Evolutionary conservation across 1,139 yeast species (phyloP).

Genomic region (Lodderomyces beijingensis): DNA sequence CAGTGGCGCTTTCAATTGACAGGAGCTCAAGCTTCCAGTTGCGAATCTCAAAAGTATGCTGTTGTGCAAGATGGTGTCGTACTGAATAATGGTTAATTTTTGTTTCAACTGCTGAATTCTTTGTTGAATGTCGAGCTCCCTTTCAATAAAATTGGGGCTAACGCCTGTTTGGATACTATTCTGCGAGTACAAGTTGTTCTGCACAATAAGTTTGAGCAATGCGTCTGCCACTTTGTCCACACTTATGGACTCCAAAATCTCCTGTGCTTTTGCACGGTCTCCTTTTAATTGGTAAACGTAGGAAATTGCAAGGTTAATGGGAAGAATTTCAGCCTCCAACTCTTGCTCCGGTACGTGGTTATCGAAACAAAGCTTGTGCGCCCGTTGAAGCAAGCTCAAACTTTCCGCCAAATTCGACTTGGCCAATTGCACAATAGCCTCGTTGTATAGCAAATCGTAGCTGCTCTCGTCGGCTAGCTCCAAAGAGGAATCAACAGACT

Average conservation of each 20-base stretch:
- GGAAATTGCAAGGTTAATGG: conserved; percentile 67
- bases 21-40: conserved; percentile 25
- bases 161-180: conserved; percentile 13
- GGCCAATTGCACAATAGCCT: conserved; percentile 53
- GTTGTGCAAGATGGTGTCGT: conserved; percentile 38
- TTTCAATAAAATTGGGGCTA: conserved; percentile 31
- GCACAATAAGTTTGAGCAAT: conserved; percentile 28
- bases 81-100: conserved; percentile 45
- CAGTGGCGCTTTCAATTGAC: conserved; percentile 20
- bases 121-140: conserved; percentile 42
- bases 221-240: conserved; percentile 24
- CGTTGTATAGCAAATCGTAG: conserved; percentile 56
- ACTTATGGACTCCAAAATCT: conserved; percentile 27
- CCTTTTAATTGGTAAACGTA: conserved; percentile 54
- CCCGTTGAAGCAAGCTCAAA: conserved; percentile 44
- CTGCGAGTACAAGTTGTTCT: conserved; percentile 26
- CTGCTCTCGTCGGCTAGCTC: conserved; percentile 7
- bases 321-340: conserved; percentile 47
- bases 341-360: conserved; percentile 38
- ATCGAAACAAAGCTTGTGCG: conserved; percentile 41
- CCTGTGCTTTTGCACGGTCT: conserved; percentile 36
- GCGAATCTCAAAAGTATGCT: conserved; percentile 38
- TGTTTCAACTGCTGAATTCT: conserved; percentile 29
- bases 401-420: conserved; percentile 42
- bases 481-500: conserved; percentile 8